Evolutionary conservation across 1,139 yeast species (phyloP).

Genomic region (Debaryomycetaceae sp.): DNA sequence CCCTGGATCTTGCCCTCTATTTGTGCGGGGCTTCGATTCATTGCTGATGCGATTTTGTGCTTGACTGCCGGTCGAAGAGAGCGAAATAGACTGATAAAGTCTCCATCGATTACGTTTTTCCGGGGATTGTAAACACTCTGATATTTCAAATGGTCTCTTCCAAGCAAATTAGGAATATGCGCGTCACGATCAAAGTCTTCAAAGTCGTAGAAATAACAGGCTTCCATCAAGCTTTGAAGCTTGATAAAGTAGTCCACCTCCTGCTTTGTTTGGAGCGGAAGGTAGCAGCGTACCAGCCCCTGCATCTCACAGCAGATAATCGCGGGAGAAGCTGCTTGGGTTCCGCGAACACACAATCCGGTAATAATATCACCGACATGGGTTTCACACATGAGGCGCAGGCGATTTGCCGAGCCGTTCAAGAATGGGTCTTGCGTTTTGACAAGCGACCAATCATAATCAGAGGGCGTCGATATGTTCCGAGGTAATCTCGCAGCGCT

Average conservation of each 20-base stretch:
- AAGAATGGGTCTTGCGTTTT: constrained; percentile 25
- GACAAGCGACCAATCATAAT: constrained; percentile 39
- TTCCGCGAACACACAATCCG: constrained; percentile 49
- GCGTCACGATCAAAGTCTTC: constrained; percentile 19
- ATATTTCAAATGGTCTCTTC: constrained; percentile 57
- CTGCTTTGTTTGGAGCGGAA: constrained; percentile 53
- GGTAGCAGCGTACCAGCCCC: constrained; percentile 68
- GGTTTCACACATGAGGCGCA: constrained; percentile 48
- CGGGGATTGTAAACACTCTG: constrained; percentile 75
- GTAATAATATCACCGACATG: constrained; percentile 65
- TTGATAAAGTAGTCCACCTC: constrained; percentile 53
- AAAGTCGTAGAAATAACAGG: constrained; percentile 16
- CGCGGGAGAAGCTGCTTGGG: constrained; percentile 34
- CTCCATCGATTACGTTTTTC: constrained; percentile 78
- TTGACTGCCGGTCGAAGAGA: constrained; percentile 27
- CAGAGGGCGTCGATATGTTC: constrained; percentile 32
- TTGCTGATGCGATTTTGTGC: constrained; percentile 35
- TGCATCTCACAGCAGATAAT: constrained; percentile 66
- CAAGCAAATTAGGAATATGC: constrained; percentile 29
- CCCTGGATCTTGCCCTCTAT: constrained; percentile 41
- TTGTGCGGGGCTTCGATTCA: constrained; percentile 49
- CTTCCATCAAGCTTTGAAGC: constrained; percentile 41
- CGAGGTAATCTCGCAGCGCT: constrained; percentile 54
- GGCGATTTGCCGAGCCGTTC: constrained; percentile 46
- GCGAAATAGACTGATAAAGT: constrained; percentile 54